Percentiles rank a stretch among this genome's conserved stretches.
phyloP scores from a whole-genome alignment of 2,329 filamentous ascomycete genomes.

The Epichloe festucae region DNA sequence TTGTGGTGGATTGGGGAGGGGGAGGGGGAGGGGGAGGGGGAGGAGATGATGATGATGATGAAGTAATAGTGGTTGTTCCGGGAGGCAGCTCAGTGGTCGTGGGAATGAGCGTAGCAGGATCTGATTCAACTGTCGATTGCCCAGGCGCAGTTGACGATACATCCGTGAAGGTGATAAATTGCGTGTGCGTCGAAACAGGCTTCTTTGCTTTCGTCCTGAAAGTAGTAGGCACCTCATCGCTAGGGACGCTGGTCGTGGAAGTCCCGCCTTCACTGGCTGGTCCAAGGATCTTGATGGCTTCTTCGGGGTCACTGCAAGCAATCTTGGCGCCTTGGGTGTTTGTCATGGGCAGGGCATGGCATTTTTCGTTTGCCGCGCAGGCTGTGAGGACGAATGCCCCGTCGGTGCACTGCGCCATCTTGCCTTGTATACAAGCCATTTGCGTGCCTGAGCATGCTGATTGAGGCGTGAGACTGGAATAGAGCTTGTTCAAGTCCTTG shows the following conservation, averaged over 20 bases:
- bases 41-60: background rate
- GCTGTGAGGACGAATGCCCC: constrained; percentile 29
- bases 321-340: constrained; percentile 33
- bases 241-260: background rate
- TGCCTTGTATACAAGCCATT: constrained; percentile 39
- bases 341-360: constrained; percentile 42
- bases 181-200: constrained; percentile 1
- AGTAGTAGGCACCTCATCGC: constrained; percentile 1
- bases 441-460: constrained; percentile 34
- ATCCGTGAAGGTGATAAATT: background rate
- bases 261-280: constrained; percentile 6
- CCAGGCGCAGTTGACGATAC: background rate
- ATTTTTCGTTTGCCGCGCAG: constrained; percentile 26
- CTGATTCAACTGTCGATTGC: background rate
- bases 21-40: background rate
- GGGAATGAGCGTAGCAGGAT: background rate
- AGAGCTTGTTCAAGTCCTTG: constrained; percentile 33
- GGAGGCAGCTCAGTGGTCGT: background rate
- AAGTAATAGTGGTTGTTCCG: background rate
- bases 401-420: constrained; percentile 31
- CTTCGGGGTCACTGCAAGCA: constrained; percentile 29
- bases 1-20: background rate
- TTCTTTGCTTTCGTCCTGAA: background rate
- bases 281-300: constrained; percentile 31
- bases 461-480: constrained; percentile 28